These are phyloP conservation scores for Cercospora sojina DNA, from an alignment of 2,329 filamentous ascomycete species.

Conservation along the genomic window DNA sequence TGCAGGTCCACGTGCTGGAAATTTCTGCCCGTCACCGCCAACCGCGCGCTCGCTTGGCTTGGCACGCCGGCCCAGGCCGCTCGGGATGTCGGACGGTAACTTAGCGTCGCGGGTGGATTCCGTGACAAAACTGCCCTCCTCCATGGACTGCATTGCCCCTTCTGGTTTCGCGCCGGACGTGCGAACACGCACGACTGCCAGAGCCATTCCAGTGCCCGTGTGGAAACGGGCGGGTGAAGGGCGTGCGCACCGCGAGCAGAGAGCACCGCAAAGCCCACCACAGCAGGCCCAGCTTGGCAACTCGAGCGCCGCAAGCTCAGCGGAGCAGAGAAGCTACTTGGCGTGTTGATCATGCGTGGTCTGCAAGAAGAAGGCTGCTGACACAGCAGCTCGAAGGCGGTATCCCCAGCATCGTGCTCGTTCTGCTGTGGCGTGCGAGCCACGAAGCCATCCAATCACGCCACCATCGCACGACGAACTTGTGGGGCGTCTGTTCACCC, in stretches of 20 bases:
- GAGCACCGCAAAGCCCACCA: not conserved
- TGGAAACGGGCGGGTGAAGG: constrained; percentile 13
- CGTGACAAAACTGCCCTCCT: constrained; percentile 2
- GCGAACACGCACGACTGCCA: constrained; percentile 13
- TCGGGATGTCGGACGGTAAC: constrained; percentile 3
- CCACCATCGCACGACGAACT: not conserved
- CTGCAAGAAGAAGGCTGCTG: constrained; percentile 6
- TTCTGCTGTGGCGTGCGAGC: constrained; percentile 2
- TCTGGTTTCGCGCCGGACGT: constrained; percentile 17
- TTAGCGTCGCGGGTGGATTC: constrained; percentile 1
- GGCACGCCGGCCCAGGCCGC: not conserved
- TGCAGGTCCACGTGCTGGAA: constrained; percentile 7
- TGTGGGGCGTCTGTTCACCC: constrained; percentile 5
- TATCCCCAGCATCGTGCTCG: constrained; percentile 6
- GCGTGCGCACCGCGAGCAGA: not conserved
- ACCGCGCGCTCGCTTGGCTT: not conserved
- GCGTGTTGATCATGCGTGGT: not conserved
- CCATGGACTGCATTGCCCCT: constrained; percentile 19
- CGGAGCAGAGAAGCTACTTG: not conserved
- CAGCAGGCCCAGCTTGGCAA: constrained; percentile 1
- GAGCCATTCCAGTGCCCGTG: constrained; percentile 12
- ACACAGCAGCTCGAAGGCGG: constrained; percentile 1
- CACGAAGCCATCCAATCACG: constrained; percentile 9
- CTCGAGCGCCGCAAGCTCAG: constrained; percentile 7
- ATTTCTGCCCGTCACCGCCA: not conserved